phyloP scores from a whole-genome alignment of 2,329 filamentous ascomycete genomes.

The Colletotrichum sp. region DNA sequence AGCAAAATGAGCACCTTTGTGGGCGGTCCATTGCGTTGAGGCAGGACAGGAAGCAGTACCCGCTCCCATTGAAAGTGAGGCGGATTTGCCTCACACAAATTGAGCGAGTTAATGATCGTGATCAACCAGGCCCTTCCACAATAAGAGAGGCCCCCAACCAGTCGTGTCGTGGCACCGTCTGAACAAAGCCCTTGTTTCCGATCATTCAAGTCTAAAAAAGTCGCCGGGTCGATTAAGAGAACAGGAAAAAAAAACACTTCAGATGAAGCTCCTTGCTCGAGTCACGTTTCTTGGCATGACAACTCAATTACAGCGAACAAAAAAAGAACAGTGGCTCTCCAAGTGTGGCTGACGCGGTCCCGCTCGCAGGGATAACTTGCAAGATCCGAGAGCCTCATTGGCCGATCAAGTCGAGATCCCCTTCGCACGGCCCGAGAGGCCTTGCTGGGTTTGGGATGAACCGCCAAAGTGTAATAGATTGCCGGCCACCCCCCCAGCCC shows the following conservation, averaged over 20 bases:
- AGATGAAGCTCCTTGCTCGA: background rate
- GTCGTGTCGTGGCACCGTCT: background rate
- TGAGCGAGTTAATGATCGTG: background rate
- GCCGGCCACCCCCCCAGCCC: background rate
- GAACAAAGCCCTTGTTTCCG: background rate
- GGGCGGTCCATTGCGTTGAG: background rate
- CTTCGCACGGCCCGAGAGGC: background rate
- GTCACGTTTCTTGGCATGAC: background rate
- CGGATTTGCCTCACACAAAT: background rate
- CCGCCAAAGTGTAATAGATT: background rate
- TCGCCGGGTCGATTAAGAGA: background rate
- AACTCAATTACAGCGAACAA: background rate
- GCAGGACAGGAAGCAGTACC: background rate
- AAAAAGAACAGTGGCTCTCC: background rate
- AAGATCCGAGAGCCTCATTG: background rate
- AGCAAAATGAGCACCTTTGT: rapidly evolving
- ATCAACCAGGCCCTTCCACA: rapidly evolving
- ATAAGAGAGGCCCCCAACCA: background rate
- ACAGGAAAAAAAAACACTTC: background rate
- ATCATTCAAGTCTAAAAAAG: background rate
- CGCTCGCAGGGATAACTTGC: background rate
- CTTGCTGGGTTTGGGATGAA: background rate
- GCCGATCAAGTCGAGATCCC: background rate
- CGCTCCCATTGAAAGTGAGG: background rate
- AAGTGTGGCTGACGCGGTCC: background rate